Evolutionary conservation across 2,329 filamentous ascomycete species (phyloP).

Genomic region (Periconia macrospinosa): DNA sequence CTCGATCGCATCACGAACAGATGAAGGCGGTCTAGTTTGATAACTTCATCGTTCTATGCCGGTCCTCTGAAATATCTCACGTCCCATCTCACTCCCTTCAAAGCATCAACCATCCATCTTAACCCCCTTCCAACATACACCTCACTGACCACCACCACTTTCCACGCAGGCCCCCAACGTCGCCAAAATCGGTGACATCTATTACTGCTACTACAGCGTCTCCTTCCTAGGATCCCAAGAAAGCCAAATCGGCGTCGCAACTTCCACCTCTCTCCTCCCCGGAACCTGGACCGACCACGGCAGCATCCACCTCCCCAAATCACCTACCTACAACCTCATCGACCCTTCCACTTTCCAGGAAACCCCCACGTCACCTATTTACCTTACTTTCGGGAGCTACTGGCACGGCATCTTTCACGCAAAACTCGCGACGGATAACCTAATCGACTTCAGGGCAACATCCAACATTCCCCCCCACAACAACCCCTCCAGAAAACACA

Average conservation of each 20-base stretch:
- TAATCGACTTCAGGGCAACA: slow-evolving; percentile 7
- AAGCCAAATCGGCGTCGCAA: slow-evolving; percentile 61
- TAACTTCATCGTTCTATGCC: no score
- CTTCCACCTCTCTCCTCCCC: slow-evolving; percentile 47
- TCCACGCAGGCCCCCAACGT: no score
- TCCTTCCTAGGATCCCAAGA: slow-evolving; percentile 59
- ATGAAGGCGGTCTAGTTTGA: no score
- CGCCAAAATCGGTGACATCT: no score
- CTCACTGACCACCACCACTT: no score
- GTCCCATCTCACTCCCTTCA: no score
- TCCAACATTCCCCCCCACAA: no score
- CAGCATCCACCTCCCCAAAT: slow-evolving; percentile 39
- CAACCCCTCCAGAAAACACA: slow-evolving; percentile 5
- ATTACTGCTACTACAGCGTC: slow-evolving; percentile 65
- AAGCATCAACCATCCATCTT: no score
- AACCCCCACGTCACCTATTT: slow-evolving; percentile 29
- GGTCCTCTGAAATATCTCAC: no score
- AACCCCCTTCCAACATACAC: no score
- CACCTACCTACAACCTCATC: slow-evolving; percentile 50
- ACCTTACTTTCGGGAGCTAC: slow-evolving; percentile 65
- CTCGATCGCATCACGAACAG: no score
- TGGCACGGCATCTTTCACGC: slow-evolving; percentile 66
- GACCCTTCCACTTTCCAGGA: slow-evolving; percentile 47
- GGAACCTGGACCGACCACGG: slow-evolving; percentile 62
- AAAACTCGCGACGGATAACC: slow-evolving; percentile 36